Conservation (phyloP, 2,329 filamentous ascomycete genomes). For the Penicillium fuscoglaucum region DNA sequence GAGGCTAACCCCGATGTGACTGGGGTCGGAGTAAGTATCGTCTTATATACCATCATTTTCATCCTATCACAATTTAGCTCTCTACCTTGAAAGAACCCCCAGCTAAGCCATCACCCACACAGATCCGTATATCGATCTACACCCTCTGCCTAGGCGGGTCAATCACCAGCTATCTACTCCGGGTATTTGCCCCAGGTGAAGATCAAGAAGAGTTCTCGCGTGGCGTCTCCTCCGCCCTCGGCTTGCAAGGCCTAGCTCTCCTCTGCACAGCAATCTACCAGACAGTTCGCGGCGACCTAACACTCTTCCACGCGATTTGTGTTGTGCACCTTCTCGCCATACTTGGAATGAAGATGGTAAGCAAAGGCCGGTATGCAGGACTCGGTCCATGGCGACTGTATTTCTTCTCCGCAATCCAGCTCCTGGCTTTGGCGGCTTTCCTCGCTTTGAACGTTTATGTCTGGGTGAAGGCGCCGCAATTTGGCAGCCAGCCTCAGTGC, state of each 20-base stretch:
- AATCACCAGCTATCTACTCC: conserved; percentile 17
- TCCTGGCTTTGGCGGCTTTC: conserved; percentile 14
- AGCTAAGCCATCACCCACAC: neutral
- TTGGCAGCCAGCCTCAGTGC: conserved; percentile 19
- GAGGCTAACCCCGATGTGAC: conserved; percentile 20
- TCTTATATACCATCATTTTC: neutral
- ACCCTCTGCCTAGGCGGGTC: conserved; percentile 20
- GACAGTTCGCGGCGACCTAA: conserved; percentile 17
- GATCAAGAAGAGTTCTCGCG: conserved; percentile 20
- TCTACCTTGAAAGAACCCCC: neutral
- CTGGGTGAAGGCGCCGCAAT: conserved; percentile 19
- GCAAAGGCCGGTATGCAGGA: conserved; percentile 20
- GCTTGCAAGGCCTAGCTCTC: conserved; percentile 21
- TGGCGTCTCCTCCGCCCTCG: conserved; percentile 19
- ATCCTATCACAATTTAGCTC: neutral
- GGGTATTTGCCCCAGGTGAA: conserved; percentile 17
- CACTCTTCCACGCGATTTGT: conserved; percentile 24
- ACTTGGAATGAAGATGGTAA: conserved; percentile 16
- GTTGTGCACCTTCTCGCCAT: conserved; percentile 20
- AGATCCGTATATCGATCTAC: conserved; percentile 23
- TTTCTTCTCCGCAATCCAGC: conserved; percentile 13
- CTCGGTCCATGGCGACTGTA: conserved; percentile 20
- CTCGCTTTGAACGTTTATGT: conserved; percentile 20
- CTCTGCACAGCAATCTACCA: conserved; percentile 24
- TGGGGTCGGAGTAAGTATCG: conserved; percentile 16